Evolutionary conservation across 306 rosid species (phyloP).

Genomic region (Arachis hypogaea): DNA sequence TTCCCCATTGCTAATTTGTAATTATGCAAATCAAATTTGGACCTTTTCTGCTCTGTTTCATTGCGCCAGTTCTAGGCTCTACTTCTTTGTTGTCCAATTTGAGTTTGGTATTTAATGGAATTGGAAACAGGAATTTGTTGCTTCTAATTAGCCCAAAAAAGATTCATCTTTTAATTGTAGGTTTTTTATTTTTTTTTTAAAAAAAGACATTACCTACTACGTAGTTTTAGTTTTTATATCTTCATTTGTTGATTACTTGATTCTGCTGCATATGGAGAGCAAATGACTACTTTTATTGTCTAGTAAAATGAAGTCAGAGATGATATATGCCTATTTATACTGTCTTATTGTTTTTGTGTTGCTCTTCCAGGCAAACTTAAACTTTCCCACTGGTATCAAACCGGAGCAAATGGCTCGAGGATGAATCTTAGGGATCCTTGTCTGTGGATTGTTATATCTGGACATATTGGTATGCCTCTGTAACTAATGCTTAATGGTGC

Average conservation of each 20-base stretch:
- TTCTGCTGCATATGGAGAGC: conserved; percentile 23
- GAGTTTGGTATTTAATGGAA: conserved; percentile 30
- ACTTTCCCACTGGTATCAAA: conserved; percentile 28
- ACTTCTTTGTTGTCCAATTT: background rate
- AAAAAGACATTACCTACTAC: too few species aligned
- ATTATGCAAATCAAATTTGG: background rate
- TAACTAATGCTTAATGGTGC: background rate
- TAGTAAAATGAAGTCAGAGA: conserved; percentile 26
- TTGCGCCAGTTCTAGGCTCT: background rate
- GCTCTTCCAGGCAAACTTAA: conserved; percentile 50
- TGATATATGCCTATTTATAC: conserved; percentile 9
- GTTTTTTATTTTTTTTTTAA: background rate
- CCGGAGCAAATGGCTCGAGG: conserved; percentile 48
- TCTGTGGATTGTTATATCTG: conserved; percentile 59
- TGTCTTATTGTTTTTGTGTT: conserved; percentile 36
- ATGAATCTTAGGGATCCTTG: conserved; percentile 46
- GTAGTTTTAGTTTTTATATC: conserved; percentile 5
- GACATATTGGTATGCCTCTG: conserved; percentile 54
- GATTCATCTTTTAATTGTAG: background rate
- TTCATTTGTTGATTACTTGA: background rate
- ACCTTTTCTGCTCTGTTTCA: background rate
- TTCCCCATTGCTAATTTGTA: background rate
- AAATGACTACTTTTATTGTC: conserved; percentile 1
- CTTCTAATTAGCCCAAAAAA: background rate
- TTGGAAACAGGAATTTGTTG: conserved; percentile 6